Evolutionary conservation across 2,329 filamentous ascomycete species (phyloP).

Genomic region (Fusarium sp.): DNA sequence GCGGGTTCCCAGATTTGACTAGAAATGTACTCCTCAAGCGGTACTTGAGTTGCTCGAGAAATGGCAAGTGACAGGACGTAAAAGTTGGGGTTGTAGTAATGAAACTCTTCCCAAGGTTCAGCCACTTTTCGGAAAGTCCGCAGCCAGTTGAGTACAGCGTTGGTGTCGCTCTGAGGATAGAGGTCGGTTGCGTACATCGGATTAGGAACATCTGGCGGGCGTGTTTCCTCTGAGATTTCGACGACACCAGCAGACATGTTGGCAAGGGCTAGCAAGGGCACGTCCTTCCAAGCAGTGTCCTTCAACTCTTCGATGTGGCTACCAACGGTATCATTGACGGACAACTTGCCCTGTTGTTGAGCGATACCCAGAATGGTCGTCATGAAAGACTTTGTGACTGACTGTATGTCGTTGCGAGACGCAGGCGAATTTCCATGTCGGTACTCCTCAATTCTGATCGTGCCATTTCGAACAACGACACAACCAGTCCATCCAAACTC

Average conservation of each 20-base stretch:
- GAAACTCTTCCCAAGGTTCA: conserved; percentile 35
- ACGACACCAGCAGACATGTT: conserved; percentile 33
- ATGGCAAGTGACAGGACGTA: conserved; percentile 28
- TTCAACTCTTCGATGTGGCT: conserved; percentile 22
- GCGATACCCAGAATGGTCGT: conserved; percentile 25
- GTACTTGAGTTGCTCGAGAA: conserved; percentile 19
- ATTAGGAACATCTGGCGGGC: conserved; percentile 22
- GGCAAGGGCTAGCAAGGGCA: conserved; percentile 25
- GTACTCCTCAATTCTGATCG: conserved; percentile 25
- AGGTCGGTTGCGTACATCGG: conserved; percentile 35
- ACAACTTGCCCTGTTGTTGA: conserved; percentile 24
- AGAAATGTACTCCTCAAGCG: conserved; percentile 25
- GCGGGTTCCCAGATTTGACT: conserved; percentile 33
- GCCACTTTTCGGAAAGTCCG: conserved; percentile 27
- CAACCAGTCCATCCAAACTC: conserved; percentile 28
- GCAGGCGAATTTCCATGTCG: conserved; percentile 26
- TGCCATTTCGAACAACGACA: conserved; percentile 15
- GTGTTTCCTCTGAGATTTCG: conserved; percentile 24
- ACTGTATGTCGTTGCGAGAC: conserved; percentile 29
- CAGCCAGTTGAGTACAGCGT: conserved; percentile 27
- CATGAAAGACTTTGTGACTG: conserved; percentile 29
- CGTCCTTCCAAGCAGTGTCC: conserved; percentile 27
- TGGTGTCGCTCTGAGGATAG: conserved; percentile 20
- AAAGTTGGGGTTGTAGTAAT: conserved; percentile 36
- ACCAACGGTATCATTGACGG: conserved; percentile 23